A percentile compares a stretch with the other conserved stretches of the same genome.
Evolutionary conservation across 2,329 filamentous ascomycete genomes (phyloP).

Genomic region (Diplocarpon mali): DNA sequence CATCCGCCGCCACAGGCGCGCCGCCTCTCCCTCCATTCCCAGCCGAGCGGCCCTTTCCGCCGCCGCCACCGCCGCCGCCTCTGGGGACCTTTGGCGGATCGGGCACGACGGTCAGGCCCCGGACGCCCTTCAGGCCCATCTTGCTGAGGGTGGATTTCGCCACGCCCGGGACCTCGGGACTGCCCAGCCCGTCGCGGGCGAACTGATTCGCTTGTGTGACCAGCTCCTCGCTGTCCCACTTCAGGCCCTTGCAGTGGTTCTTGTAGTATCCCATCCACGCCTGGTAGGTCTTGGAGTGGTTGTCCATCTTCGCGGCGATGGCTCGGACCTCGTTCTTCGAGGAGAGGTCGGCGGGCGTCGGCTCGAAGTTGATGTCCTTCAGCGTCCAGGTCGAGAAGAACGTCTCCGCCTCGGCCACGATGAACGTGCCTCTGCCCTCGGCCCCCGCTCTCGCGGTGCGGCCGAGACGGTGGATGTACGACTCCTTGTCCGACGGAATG

Average conservation of each 20-base stretch:
- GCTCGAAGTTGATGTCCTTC: constrained; percentile 42
- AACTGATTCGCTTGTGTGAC: constrained; percentile 41
- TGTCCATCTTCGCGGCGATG: constrained; percentile 33
- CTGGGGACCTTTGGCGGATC: constrained; percentile 29
- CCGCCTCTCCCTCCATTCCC: constrained; percentile 13
- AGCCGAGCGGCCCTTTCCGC: constrained; percentile 14
- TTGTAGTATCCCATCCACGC: constrained; percentile 47
- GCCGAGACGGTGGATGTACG: constrained; percentile 68
- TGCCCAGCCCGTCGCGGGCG: constrained; percentile 36
- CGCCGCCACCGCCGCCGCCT: constrained; percentile 14
- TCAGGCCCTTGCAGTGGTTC: constrained; percentile 34
- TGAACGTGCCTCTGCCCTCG: constrained; percentile 58
- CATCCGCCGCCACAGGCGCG: not conserved
- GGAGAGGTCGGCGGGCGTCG: constrained; percentile 36
- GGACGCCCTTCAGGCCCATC: constrained; percentile 45
- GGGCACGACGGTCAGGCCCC: constrained; percentile 37
- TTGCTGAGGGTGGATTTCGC: constrained; percentile 39
- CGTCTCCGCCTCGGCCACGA: constrained; percentile 46
- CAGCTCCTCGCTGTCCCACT: constrained; percentile 29
- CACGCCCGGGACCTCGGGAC: constrained; percentile 36
- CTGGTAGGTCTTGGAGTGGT: constrained; percentile 40
- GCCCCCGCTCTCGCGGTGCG: constrained; percentile 68
- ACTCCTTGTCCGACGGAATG: constrained; percentile 50
- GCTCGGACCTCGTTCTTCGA: constrained; percentile 29
- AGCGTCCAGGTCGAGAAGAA: constrained; percentile 41